Base-by-base conservation (phyloP, 1,139 yeast species). In the Candida tetrigidarum region DNA sequence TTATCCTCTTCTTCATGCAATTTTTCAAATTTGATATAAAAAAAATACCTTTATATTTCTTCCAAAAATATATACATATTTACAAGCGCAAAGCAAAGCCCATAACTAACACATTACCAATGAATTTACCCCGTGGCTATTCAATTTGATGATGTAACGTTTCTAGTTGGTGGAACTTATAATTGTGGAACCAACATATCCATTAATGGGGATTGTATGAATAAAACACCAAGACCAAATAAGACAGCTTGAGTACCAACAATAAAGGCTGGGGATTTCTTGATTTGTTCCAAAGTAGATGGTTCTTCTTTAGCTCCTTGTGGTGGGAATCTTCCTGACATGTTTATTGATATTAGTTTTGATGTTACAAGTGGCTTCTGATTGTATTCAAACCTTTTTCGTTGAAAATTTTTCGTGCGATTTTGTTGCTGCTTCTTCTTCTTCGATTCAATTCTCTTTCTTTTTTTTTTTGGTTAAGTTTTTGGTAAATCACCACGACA, bases 101-200 rank as follows among this genome's bases (percentile, higher is more conserved):
- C 19, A 18, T n/a, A 19, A 11, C 36, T 19, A 32, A 20, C 12
- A 10, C 26, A n/a, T 32, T 32, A 18, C 25, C 19, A 19, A 32
- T 32, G 15, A n/a, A 18, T 7, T 18, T 14, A 18, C 9, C 25
- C 22, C 36, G 9, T 19, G 36, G 14, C 11, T 20, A 10, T n/a
- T 15, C 15, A 18, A 18, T 14, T 32, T n/a, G 26, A n/a, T 5
- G 9, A 6, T 12, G 12, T 19, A 11, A 2, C 12, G 9, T 19
- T 9, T 8, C 11, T 6, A 16, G 4, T 19, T 19, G 12, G 18
- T 14, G 5, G 12, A 32, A 19, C 63, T 58, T 71, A 76, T 64
- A 81, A 75, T 66, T 86, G 92, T 46, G 93, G 93, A 56, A 85
- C 91, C 69, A 86, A 71, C 81, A 84, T 80, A 48, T 86, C 93